Evolutionary conservation across 2,329 filamentous ascomycete genomes (phyloP), one percentile per base, ranked within the genome.

Genomic region (Arachnomyces sp.): DNA sequence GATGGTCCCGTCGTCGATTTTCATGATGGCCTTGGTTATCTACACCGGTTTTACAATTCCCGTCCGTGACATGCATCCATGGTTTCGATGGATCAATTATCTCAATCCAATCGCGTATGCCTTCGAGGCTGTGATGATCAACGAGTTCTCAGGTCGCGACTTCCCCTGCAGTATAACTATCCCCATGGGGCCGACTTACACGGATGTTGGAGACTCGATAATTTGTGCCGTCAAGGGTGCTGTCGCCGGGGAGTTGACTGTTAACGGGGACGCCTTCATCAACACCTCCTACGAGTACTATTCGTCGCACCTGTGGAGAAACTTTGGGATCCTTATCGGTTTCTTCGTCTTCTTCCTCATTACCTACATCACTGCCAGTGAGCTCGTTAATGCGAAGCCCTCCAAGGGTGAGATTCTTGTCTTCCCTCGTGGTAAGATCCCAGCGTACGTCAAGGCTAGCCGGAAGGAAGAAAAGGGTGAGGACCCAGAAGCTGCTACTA

Each of bases 21-120:
- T 78, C 40, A 63, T 65, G 45, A 48, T 65, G 25, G 55, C 53
- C 28, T 44, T 65, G 33, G 51, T 64, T 9, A 66, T 82, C 9
- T 77, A 63, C 33, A 60, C 78, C 17, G 67, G 67, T 2, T 70
- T 70, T 46, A 59, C 60, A 1, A 61, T 70, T 8, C 65, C 66
- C 2, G 58, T 57, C 1, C 52, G 50, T 8, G 54, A 90, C 62
- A 92, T 87, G 82, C 72, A 82, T 5, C 75, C 68, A 1, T 94
- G 86, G 85, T 83, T 82, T 51, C 73, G 79, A 44, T 94, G 87
- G 87, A 77, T 93, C 46, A 83, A 82, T 57, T 90, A 85, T 57
- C 67, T 92, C 30, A 80, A 93, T 45, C 84, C 85, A 2, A 73
- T 93, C 8, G 78, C 77, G 1, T 93, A 93, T 48, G 78, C 79